Conservation (phyloP, 139 green algal genomes). For the Haematococcus sp. region DNA sequence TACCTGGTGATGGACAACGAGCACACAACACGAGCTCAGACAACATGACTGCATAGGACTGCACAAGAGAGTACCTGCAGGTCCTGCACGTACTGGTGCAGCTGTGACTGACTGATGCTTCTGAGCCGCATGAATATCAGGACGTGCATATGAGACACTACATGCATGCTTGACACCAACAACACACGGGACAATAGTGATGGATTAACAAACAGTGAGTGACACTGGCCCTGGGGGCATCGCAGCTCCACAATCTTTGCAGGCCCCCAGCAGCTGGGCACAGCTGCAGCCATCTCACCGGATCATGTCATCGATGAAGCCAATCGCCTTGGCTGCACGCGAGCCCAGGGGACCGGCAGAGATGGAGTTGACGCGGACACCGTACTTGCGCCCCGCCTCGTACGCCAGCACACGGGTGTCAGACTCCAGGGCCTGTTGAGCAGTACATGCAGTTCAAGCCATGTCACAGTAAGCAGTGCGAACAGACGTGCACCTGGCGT, state of each 20-base stretch:
- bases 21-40: no score
- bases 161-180: neutral
- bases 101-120: no score
- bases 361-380: slow-evolving; percentile 88
- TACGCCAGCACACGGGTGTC: slow-evolving; percentile 96
- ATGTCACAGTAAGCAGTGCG: neutral
- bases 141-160: neutral
- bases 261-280: neutral
- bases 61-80: no score
- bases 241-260: no score
- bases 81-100: no score
- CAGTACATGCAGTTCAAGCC: neutral
- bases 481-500: neutral
- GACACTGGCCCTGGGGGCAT: no score
- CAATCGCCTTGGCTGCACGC: slow-evolving; percentile 95
- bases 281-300: slow-evolving; percentile 45
- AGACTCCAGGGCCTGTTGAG: slow-evolving; percentile 83
- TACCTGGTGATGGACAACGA: no score
- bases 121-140: no score
- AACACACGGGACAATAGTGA: neutral
- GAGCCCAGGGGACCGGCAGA: slow-evolving; percentile 85
- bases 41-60: neutral
- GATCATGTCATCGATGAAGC: slow-evolving; percentile 99
- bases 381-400: slow-evolving; percentile 93
- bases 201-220: no score